phyloP scores from a whole-genome alignment of 805 yeast species.

The Spathaspora arborariae region DNA sequence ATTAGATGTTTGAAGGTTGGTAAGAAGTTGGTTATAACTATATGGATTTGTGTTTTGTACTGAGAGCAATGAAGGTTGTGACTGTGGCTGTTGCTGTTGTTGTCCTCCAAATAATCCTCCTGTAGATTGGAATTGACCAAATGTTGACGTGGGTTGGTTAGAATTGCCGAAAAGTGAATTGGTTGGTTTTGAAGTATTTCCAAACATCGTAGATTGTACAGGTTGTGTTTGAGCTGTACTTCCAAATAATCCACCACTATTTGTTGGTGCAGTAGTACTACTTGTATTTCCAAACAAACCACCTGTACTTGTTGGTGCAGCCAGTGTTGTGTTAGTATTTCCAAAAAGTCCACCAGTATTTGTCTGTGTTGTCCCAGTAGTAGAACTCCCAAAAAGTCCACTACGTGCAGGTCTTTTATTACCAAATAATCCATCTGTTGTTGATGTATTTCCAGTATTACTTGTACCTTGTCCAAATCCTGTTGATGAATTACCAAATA shows the following conservation, averaged over 20 bases:
- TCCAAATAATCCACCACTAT: conserved; percentile 15
- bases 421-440: conserved; percentile 12
- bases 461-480: conserved; percentile 3
- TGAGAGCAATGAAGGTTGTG: conserved; percentile 5
- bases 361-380: background rate
- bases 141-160: background rate
- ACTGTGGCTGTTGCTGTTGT: conserved; percentile 5
- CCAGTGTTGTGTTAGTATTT: conserved; percentile 10
- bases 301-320: conserved; percentile 9
- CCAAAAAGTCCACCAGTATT: conserved; percentile 23
- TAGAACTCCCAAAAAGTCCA: background rate
- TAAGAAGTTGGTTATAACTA: conserved; percentile 22
- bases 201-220: background rate
- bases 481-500: conserved; percentile 19
- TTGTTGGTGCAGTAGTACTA: conserved; percentile 4
- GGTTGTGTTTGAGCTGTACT: conserved; percentile 7
- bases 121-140: background rate
- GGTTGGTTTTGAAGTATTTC: conserved; percentile 2
- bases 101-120: background rate
- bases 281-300: conserved; percentile 21
- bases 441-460: background rate
- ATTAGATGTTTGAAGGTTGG: conserved; percentile 16
- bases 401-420: conserved; percentile 8
- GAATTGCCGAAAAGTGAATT: conserved; percentile 22
- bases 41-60: conserved; percentile 23